A percentile compares a stretch with the other conserved stretches of the same genome.
Conservation (phyloP, 1,284 basidiomycete species). For the Cryptococcus maquisensis region DNA sequence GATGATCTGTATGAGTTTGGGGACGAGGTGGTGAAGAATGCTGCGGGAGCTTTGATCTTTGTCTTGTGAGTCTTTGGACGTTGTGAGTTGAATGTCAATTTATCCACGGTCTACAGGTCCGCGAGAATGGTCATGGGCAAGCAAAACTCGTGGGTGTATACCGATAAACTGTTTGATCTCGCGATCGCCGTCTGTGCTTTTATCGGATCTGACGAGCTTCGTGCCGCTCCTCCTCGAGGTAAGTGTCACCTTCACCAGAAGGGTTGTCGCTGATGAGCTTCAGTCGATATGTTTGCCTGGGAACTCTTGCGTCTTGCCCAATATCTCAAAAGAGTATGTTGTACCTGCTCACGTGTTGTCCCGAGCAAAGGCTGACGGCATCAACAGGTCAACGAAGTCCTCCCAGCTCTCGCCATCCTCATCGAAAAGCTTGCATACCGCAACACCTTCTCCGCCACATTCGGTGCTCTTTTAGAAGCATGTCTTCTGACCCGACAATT, state of each 20-base stretch:
- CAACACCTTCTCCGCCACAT: constrained; percentile 24
- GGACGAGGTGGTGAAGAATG: constrained; percentile 13
- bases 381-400: constrained; percentile 10
- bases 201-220: constrained; percentile 14
- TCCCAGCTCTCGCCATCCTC: constrained; percentile 21
- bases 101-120: not conserved
- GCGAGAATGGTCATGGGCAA: constrained; percentile 4
- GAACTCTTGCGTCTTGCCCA: constrained; percentile 30
- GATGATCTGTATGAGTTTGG: constrained; percentile 11
- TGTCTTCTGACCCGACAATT: constrained; percentile 17
- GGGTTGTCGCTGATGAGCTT: not conserved
- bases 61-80: constrained; percentile 25
- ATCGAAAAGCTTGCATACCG: constrained; percentile 1
- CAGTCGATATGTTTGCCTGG: constrained; percentile 31
- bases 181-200: constrained; percentile 11
- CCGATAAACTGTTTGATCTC: constrained; percentile 7
- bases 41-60: constrained; percentile 28
- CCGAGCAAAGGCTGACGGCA: not conserved
- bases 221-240: constrained; percentile 13
- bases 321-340: constrained; percentile 21
- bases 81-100: not conserved
- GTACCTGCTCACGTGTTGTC: not conserved
- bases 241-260: not conserved
- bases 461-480: constrained; percentile 35
- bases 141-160: not conserved